Base-by-base conservation (phyloP, 2,329 filamentous ascomycete species). In the Ramichloridium luteum region DNA sequence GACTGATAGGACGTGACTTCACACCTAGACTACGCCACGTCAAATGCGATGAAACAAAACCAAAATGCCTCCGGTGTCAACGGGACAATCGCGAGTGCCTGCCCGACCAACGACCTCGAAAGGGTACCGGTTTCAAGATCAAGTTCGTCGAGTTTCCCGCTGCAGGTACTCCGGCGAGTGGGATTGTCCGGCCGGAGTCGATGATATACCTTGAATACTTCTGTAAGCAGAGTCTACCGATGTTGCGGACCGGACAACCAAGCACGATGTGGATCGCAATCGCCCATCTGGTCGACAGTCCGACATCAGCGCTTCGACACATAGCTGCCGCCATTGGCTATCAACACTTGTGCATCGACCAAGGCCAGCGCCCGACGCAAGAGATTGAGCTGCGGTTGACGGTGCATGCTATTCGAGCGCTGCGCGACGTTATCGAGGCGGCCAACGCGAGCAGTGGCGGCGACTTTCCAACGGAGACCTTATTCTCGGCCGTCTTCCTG, bases 1-100 rank as follows among this genome's bases (percentile, higher is more conserved):
- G n/a, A n/a, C n/a, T n/a, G n/a, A n/a, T n/a, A n/a, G n/a, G n/a
- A n/a, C n/a, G n/a, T n/a, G n/a, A n/a, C n/a, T n/a, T n/a, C n/a
- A n/a, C n/a, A n/a, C n/a, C n/a, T n/a, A 23, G 20, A 23, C 20
- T 8, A 8, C 20, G 20, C 20, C 20, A 23, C 20, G 20, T 23
- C 20, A 8, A n/a, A 23, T 23, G 20, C n/a, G 20, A 23, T n/a
- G 20, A 23, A 23, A 23, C 20, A n/a, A 23, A 23, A 23, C 20
- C 20, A 8, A 23, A 8, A 23, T 23, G 20, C n/a, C 20, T 23
- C n/a, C 20, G 20, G 8, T 23, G 20, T n/a, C 20, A 23, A n/a
- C 20, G 20, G 20, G n/a, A n/a, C 20, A 23, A 23, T n/a, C 20
- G 20, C 8, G 20, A 23, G n/a, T 23, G 20, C 20, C 20, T 23